Percentiles rank a stretch among this genome's conserved stretches.
Conservation (phyloP, 192 early-diverging fungal genomes). For the Linnemannia schmuckeri region DNA sequence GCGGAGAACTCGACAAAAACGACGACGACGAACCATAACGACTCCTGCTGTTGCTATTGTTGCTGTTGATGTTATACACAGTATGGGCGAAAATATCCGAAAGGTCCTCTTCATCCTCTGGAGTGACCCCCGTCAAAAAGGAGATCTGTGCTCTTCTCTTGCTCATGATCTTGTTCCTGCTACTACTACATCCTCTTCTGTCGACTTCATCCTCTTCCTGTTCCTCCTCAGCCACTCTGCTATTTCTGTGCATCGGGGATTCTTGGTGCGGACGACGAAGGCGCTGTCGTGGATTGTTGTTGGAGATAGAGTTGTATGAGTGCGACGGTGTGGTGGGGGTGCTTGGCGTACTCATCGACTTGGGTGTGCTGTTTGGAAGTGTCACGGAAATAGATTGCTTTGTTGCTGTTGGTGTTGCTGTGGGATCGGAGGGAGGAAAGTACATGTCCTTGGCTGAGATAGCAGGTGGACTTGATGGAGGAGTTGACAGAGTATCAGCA, state of each 20-base stretch:
- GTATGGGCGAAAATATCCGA: constrained; percentile 2
- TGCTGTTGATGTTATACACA: neutral
- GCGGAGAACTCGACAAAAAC: constrained; percentile 6
- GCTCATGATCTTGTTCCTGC: neutral
- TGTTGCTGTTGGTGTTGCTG: neutral
- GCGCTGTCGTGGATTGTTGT: neutral
- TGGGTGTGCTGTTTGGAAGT: neutral
- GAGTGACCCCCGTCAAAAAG: constrained; percentile 25
- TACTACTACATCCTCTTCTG: neutral
- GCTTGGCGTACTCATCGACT: neutral
- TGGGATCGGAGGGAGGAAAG: neutral
- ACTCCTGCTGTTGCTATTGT: neutral
- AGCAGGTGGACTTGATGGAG: constrained; percentile 19
- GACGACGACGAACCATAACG: constrained; percentile 1
- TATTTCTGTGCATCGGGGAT: constrained; percentile 5
- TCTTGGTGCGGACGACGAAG: constrained; percentile 10
- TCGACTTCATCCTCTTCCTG: neutral
- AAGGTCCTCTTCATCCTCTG: constrained; percentile 19
- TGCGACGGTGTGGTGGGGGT: neutral
- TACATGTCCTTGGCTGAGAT: neutral
- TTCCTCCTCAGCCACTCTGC: neutral
- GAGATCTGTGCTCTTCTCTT: constrained; percentile 17
- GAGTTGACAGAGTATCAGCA: constrained; percentile 15
- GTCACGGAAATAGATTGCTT: neutral
- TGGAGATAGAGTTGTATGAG: neutral